These are phyloP conservation scores for Pneumocystis oryctolagi DNA, from an alignment of 1,139 yeast genomes.

Conservation along the genomic window DNA sequence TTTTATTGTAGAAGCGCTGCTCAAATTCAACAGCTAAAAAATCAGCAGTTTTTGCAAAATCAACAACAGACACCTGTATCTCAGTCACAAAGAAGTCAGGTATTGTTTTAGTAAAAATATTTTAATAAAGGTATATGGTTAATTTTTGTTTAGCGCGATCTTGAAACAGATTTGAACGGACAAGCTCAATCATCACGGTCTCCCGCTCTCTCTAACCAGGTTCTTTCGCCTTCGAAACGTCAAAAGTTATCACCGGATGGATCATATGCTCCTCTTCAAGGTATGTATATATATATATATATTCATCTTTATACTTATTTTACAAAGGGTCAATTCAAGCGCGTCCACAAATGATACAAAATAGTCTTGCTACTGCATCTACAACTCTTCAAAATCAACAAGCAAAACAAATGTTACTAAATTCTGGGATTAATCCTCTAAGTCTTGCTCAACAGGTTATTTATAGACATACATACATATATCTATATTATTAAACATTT, in stretches of 20 bases:
- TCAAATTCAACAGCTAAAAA: conserved; percentile 20
- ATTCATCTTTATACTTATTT: neutral
- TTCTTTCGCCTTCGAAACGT: conserved; percentile 25
- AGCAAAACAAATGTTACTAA: conserved; percentile 25
- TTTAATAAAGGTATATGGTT: neutral
- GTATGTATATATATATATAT: neutral
- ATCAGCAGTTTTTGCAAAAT: conserved; percentile 19
- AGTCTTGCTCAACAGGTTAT: conserved; percentile 10
- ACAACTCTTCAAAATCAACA: conserved; percentile 1
- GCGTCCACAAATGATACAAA: conserved; percentile 5
- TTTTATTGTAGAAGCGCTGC: conserved; percentile 13
- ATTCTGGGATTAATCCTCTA: conserved; percentile 16
- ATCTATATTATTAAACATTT: neutral
- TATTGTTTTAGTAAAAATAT: neutral
- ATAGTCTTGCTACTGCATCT: neutral
- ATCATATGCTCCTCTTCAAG: conserved; percentile 17
- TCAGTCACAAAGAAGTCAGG: conserved; percentile 14
- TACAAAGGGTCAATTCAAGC: neutral
- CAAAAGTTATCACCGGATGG: conserved; percentile 28
- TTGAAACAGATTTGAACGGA: conserved; percentile 3
- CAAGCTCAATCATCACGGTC: conserved; percentile 2
- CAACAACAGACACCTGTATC: conserved; percentile 20
- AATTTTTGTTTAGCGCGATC: neutral
- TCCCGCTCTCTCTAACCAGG: conserved; percentile 12
- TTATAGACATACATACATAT: neutral